Base-by-base conservation (phyloP, 2,329 filamentous ascomycete species). In the Colletotrichum spaethianum region DNA sequence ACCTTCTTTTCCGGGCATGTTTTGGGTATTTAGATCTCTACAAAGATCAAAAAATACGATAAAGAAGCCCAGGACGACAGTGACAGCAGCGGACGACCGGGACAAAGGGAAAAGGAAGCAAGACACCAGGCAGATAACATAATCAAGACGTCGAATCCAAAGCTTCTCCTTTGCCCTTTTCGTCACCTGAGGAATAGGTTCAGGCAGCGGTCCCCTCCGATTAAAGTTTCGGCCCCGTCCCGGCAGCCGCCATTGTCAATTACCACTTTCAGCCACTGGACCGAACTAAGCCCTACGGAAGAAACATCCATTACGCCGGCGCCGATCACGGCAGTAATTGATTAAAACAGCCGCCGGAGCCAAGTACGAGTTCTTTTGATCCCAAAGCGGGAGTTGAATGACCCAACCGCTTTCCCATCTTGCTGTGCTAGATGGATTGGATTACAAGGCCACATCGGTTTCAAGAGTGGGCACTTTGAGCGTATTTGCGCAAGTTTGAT, bases 401-500 rank as follows among this genome's bases (percentile, higher is more conserved):
- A 7, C 16, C 8, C n/a, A 38, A 9, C 8, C 7, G 12, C 53
- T 4, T 23, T 3, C 31, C 18, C 20, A 8, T 23, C 8, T 36
- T 38, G 31, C 16, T 14, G 8, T 20, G 2, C 2, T n/a, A n/a
- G n/a, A n/a, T n/a, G n/a, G n/a, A n/a, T n/a, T 12, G 8, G 28
- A 5, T 53, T 33, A 38, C 31, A n/a, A 16, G 20, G 48, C 23
- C 14, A 52, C 28, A 31, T 31, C 16, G 38, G 14, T 11, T 12
- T n/a, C 5, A 8, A 8, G 8, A n/a, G 36, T 42, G 38, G 23
- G 12, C 46, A 61, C 26, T 42, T 6, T 63, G 65, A 63, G 65
- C 48, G 23, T 48, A 31, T 68, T 63, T 31, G 38, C 59, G 65
- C 65, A 48, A 63, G 23, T 63, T 63, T 68, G 56, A 33, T 16